phyloP scores from a whole-genome alignment of 1,139 yeast species.

The Kodamaea suecica region DNA sequence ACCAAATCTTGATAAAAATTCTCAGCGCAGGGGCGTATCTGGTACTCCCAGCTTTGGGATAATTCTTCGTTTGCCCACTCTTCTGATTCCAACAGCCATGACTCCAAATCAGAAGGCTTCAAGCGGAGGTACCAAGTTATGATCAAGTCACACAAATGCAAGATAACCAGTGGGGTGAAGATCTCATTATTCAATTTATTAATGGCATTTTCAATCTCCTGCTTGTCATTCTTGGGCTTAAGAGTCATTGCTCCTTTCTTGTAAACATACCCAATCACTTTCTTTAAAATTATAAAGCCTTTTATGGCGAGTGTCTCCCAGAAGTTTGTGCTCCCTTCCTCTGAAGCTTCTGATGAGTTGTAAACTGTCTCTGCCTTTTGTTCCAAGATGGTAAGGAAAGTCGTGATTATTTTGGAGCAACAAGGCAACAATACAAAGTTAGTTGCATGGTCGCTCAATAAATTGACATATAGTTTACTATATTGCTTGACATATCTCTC shows the following conservation, averaged over 20 bases:
- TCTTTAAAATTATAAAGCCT: constrained; percentile 64
- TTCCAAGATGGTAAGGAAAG: constrained; percentile 58
- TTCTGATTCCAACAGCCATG: constrained; percentile 85
- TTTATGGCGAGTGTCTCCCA: constrained; percentile 79
- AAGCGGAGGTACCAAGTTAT: constrained; percentile 72
- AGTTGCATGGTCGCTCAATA: constrained; percentile 60
- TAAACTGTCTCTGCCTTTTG: constrained; percentile 62
- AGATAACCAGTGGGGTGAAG: constrained; percentile 55
- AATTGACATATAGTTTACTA: constrained; percentile 65
- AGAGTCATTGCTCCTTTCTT: constrained; percentile 67
- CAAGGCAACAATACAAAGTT: constrained; percentile 69
- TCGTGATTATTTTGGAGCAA: constrained; percentile 55
- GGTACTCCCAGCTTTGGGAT: constrained; percentile 77
- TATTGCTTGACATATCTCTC: constrained; percentile 74
- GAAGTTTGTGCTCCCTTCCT: constrained; percentile 31
- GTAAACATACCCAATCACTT: constrained; percentile 57
- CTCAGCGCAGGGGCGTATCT: constrained; percentile 85
- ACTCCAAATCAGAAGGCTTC: constrained; percentile 70
- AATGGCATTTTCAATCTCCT: constrained; percentile 59
- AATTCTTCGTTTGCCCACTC: constrained; percentile 87
- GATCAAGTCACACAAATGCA: constrained; percentile 60
- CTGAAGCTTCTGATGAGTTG: constrained; percentile 42
- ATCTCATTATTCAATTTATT: constrained; percentile 49
- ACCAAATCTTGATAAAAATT: constrained; percentile 76
- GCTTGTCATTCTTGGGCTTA: constrained; percentile 58